phyloP scores from a whole-genome alignment of 495 filamentous ascomycete species.

The Aspergillus carlsbadensis region DNA sequence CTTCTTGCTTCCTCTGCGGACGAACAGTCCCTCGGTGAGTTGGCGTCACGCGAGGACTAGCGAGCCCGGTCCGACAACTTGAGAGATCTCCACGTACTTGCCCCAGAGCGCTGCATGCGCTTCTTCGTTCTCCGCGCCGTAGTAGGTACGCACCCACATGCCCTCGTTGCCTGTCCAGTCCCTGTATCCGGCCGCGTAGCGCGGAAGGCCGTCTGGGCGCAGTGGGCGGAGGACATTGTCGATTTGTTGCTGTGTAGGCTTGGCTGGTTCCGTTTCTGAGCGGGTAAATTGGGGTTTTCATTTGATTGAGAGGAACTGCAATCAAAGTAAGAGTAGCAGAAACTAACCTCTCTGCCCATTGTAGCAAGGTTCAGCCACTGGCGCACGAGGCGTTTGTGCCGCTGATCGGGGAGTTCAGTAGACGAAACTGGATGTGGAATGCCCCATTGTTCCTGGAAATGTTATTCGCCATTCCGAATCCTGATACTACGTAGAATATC shows the following conservation, averaged over 20 bases:
- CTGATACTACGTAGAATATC: no score
- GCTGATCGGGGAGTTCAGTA: neutral
- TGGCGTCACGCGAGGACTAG: neutral
- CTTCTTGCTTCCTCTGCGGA: no score
- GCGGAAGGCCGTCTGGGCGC: neutral
- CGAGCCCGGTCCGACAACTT: neutral
- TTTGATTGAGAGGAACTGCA: neutral
- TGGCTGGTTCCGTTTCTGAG: no score
- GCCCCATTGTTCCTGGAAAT: slow-evolving; percentile 1
- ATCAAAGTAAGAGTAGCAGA: neutral
- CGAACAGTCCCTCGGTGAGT: no score
- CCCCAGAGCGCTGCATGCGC: neutral
- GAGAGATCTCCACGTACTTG: neutral
- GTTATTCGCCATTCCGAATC: neutral
- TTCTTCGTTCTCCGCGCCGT: neutral
- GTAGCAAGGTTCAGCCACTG: neutral
- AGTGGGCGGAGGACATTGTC: neutral
- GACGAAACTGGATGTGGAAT: neutral
- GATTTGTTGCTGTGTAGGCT: neutral
- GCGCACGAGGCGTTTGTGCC: neutral
- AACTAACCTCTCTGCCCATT: neutral
- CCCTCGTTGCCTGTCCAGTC: neutral
- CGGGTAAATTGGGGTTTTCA: neutral
- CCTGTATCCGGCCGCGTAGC: neutral
- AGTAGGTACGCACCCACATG: neutral